Evolutionary conservation across 2,329 filamentous ascomycete genomes (phyloP).

Genomic region (Mycogone perniciosa): DNA sequence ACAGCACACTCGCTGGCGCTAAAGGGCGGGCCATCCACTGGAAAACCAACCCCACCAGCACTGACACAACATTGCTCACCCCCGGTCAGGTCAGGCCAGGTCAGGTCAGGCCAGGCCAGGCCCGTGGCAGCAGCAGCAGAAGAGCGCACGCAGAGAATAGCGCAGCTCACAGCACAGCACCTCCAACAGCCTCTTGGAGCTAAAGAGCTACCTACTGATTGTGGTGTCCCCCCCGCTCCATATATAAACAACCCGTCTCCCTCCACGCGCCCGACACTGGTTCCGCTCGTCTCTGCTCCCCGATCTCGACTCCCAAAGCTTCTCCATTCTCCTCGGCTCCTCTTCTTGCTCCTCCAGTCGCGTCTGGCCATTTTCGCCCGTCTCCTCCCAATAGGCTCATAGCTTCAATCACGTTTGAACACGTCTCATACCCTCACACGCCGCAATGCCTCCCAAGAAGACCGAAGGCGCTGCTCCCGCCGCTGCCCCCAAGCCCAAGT

Average conservation of each 20-base stretch:
- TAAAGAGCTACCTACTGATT: conserved; percentile 41
- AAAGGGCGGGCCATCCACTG: too few relatives aligned
- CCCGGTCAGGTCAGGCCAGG: too few relatives aligned
- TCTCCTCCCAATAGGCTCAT: conserved; percentile 11
- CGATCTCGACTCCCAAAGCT: conserved; percentile 18
- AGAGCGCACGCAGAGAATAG: neutral
- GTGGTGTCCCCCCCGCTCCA: conserved; percentile 48
- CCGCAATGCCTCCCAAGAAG: conserved; percentile 57
- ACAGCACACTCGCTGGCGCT: too few relatives aligned
- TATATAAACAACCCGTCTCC: conserved; percentile 54
- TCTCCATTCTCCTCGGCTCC: conserved; percentile 19
- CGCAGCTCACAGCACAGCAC: neutral
- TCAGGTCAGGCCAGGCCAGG: too few relatives aligned
- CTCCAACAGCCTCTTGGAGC: neutral
- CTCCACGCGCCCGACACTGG: conserved; percentile 46
- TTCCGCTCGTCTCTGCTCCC: conserved; percentile 32
- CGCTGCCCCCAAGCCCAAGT: conserved; percentile 40
- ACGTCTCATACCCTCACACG: conserved; percentile 15
- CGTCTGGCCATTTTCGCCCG: conserved; percentile 15
- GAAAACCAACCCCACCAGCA: too few relatives aligned
- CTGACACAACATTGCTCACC: too few relatives aligned
- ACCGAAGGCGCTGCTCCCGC: conserved; percentile 30
- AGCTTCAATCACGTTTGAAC: conserved; percentile 19
- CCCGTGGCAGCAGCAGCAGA: neutral
- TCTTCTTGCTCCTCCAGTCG: conserved; percentile 20